Conservation (phyloP, 2,329 filamentous ascomycete species). For the Teratosphaeria zuluensis region DNA sequence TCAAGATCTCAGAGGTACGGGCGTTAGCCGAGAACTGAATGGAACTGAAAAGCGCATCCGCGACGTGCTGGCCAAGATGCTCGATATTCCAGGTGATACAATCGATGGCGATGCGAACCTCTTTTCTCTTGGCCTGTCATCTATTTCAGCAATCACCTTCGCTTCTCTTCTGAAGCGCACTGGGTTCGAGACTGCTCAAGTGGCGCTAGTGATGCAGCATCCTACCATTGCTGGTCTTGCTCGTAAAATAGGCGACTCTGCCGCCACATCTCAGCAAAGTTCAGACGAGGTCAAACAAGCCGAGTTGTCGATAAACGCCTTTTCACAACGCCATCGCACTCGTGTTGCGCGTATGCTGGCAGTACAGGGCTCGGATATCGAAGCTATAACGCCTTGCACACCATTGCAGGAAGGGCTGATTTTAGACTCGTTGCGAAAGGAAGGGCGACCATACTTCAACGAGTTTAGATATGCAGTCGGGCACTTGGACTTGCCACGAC, state of each 20-base stretch:
- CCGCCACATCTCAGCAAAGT: neutral
- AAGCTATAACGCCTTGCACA: slow-evolving; percentile 72
- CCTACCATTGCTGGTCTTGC: slow-evolving; percentile 32
- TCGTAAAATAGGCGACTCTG: neutral
- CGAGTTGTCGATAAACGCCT: slow-evolving; percentile 46
- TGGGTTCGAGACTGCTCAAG: slow-evolving; percentile 52
- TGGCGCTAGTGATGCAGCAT: slow-evolving; percentile 58
- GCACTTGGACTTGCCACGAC: slow-evolving; percentile 33
- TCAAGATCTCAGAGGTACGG: slow-evolving; percentile 41
- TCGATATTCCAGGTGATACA: slow-evolving; percentile 33
- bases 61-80: slow-evolving; percentile 45
- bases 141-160: slow-evolving; percentile 69
- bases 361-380: slow-evolving; percentile 46
- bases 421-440: slow-evolving; percentile 53
- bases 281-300: slow-evolving; percentile 32
- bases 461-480: slow-evolving; percentile 54
- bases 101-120: slow-evolving; percentile 55
- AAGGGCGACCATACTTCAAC: slow-evolving; percentile 63
- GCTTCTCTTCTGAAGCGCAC: slow-evolving; percentile 52
- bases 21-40: slow-evolving; percentile 7
- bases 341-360: slow-evolving; percentile 45
- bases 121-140: slow-evolving; percentile 81
- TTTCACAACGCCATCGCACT: slow-evolving; percentile 51
- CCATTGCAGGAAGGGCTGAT: slow-evolving; percentile 82
- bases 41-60: slow-evolving; percentile 41